Evolutionary conservation across 2,329 filamentous ascomycete genomes (phyloP).

Genomic region (Fusarium subglutinans): DNA sequence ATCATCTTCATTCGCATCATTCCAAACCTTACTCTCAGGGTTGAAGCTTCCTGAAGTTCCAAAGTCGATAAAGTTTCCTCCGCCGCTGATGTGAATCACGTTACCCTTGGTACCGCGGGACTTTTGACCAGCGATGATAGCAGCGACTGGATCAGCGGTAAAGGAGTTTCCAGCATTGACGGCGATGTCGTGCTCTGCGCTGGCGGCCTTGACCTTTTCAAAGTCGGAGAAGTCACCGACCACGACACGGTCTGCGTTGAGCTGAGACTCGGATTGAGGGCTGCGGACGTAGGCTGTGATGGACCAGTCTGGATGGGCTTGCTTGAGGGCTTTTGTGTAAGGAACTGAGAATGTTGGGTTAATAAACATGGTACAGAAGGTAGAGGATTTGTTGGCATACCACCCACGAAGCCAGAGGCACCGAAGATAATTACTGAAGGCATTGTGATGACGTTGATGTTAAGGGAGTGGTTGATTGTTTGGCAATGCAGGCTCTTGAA

Average conservation of each 20-base stretch:
- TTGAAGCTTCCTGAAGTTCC: slow-evolving; percentile 10
- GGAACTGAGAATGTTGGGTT: background rate
- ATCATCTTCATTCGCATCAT: slow-evolving; percentile 2
- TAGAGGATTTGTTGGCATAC: background rate
- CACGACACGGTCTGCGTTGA: background rate
- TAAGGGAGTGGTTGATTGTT: too few species aligned
- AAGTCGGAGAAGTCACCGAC: slow-evolving; percentile 1
- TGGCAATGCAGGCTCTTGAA: too few species aligned
- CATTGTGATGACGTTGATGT: background rate
- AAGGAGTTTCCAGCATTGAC: slow-evolving; percentile 10
- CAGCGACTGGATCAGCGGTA: background rate
- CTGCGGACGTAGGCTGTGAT: slow-evolving; percentile 6
- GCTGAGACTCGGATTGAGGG: background rate
- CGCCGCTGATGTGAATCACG: background rate
- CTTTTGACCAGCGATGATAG: background rate
- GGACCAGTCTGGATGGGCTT: slow-evolving; percentile 2
- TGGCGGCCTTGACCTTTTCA: background rate
- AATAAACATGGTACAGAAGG: fast-evolving
- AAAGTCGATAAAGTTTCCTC: slow-evolving; percentile 6
- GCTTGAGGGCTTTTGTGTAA: slow-evolving; percentile 8
- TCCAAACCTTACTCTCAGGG: slow-evolving; percentile 5
- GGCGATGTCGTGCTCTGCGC: background rate
- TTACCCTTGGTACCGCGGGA: background rate
- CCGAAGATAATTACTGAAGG: slow-evolving; percentile 13
- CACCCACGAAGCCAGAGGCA: slow-evolving; percentile 11